phyloP scores from a whole-genome alignment of 169 alveolate genomes.

The Babesia bigemina region DNA sequence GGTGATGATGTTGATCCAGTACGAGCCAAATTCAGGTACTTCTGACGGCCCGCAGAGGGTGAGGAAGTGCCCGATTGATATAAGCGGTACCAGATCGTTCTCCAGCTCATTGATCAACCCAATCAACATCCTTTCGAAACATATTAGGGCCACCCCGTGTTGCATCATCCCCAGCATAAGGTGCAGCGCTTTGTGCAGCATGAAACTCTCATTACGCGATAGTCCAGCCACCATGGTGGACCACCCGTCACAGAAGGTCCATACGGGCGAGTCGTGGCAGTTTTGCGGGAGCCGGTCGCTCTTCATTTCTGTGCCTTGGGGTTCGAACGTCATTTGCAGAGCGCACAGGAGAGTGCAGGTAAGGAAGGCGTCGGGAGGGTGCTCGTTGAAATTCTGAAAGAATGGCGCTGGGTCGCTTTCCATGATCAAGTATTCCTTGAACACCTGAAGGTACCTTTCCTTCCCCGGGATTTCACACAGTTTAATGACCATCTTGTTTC shows the following conservation, averaged over 20 bases:
- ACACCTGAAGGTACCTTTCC: conserved; percentile 36
- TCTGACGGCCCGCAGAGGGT: conserved; percentile 57
- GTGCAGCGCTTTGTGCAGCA: conserved; percentile 66
- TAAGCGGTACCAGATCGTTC: conserved; percentile 16
- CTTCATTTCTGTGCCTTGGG: conserved; percentile 34
- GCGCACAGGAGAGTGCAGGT: conserved; percentile 54
- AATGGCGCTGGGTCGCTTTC: conserved; percentile 47
- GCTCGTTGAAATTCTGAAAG: conserved; percentile 53
- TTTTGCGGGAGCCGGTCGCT: conserved; percentile 43
- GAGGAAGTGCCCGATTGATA: conserved; percentile 58
- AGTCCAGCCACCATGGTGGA: conserved; percentile 53
- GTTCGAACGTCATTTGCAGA: conserved; percentile 49
- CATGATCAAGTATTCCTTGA: conserved; percentile 37
- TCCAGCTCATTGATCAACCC: conserved; percentile 44
- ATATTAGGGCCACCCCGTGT: conserved; percentile 32
- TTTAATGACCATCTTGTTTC: conserved; percentile 50
- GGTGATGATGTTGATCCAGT: conserved; percentile 91
- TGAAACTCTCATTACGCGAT: conserved; percentile 45
- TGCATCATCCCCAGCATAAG: conserved; percentile 47
- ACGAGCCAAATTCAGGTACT: conserved; percentile 88
- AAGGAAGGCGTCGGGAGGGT: conserved; percentile 62
- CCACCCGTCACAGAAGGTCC: conserved; percentile 45
- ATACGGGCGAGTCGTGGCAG: conserved; percentile 40
- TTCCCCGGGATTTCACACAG: conserved; percentile 40
- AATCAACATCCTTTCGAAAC: conserved; percentile 49